phyloP scores from a whole-genome alignment of 2,329 filamentous ascomycete genomes.

The Penicillium sp. region DNA sequence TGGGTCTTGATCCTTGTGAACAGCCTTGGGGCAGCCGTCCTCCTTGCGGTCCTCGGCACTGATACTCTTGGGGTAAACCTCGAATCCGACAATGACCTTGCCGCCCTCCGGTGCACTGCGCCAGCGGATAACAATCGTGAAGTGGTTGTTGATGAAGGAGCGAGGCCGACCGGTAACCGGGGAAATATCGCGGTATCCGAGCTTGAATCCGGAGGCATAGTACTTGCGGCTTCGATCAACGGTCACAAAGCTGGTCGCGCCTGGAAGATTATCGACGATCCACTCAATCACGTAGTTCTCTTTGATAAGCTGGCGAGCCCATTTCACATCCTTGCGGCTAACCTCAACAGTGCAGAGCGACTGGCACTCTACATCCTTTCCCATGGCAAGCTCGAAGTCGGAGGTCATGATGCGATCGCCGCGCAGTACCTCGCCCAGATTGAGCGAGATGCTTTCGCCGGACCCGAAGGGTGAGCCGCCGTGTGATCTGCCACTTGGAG shows the following conservation, averaged over 20 bases:
- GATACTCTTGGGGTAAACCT: conserved; percentile 85
- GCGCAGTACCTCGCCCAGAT: conserved; percentile 81
- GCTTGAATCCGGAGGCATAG: conserved; percentile 85
- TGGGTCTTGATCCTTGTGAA: conserved; percentile 61
- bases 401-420: conserved; percentile 83
- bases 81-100: conserved; percentile 82
- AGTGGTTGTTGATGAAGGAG: conserved; percentile 83
- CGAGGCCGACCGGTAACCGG: conserved; percentile 58
- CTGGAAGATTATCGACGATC: conserved; percentile 90
- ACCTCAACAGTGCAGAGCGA: conserved; percentile 70
- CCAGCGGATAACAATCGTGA: conserved; percentile 79
- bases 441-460: conserved; percentile 75
- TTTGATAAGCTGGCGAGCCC: conserved; percentile 69
- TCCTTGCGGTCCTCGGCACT: conserved; percentile 60
- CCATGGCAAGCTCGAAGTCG: conserved; percentile 78
- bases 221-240: conserved; percentile 82
- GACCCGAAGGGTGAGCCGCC: conserved; percentile 68
- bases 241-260: conserved; percentile 83
- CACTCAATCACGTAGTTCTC: conserved; percentile 86
- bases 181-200: conserved; percentile 71
- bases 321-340: conserved; percentile 61
- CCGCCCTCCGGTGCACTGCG: conserved; percentile 68
- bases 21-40: conserved; percentile 65
- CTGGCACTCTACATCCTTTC: conserved; percentile 69
- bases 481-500: conserved; percentile 66